Base-by-base conservation (phyloP, 164 flowering plant species). In the Aristolochia fimbriata region DNA sequence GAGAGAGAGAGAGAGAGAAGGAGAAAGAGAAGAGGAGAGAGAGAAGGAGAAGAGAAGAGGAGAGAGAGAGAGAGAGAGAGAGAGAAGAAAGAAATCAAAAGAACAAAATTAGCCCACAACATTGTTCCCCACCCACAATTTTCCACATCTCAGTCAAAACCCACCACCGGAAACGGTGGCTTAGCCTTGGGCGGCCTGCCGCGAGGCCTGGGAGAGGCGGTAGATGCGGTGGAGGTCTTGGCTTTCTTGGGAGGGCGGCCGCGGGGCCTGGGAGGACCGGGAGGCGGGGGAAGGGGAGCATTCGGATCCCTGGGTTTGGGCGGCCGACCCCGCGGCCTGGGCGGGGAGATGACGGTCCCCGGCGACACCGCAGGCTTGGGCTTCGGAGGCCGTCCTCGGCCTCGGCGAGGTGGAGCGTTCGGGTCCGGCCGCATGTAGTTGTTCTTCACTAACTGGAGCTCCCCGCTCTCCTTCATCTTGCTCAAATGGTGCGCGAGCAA, bases 341-440 rank as follows among this genome's bases (percentile, higher is more conserved):
- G 76, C 7, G 87, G 74, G 0, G 78, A 13, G 3, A 61, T 51
- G 1, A 65, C 74, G 9, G 74, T 19, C 1, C 68, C 81, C 0
- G 80, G 52, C 0, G 83, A 74, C 1, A 61, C 55, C 7, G 78
- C 73, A 13, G 6, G 31, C 75, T 85, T 88, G 4, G 86, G 80
- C 77, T 92, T 92, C 0, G 92, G 96, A 0, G 96, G 96, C 6
- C 95, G 87, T 20, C 96, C 98, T 2, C 96, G 83, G 20, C 98
- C 98, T 2, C 96, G 66, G 65, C 73, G 78, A 4, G 88, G 85
- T 6, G 92, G 92, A 14, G 86, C 81, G 62, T 75, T 59, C 0
- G 86, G 86, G 58, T 73, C 77, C 16, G 93, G 84, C 55, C 68
- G 80, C 83, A 81, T 75, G 85, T 84, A 87, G 68, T 77, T 80